phyloP scores from a whole-genome alignment of 352 stramenopile genomes.

The Phytopythium litorale region DNA sequence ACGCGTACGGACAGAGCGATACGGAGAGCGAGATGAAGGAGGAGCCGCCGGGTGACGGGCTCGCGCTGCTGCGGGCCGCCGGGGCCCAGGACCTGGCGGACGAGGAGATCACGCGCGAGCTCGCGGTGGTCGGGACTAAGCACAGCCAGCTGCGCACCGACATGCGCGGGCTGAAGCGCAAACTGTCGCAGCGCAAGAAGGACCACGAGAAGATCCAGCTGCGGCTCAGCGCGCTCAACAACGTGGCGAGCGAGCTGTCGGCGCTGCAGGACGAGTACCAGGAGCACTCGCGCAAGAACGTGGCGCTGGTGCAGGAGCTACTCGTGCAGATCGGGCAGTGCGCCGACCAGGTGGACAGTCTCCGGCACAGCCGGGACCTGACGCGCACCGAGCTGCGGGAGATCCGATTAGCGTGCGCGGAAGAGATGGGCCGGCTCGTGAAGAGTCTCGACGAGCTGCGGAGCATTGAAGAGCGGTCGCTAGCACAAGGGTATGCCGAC shows the following conservation, averaged over 20 bases:
- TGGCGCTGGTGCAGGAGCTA: slow-evolving; percentile 43
- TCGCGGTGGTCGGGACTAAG: slow-evolving; percentile 25
- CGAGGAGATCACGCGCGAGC: slow-evolving; percentile 13
- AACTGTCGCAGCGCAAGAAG: slow-evolving; percentile 26
- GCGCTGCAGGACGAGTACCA: slow-evolving; percentile 44
- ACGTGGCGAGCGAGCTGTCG: slow-evolving; percentile 34
- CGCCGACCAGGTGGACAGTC: slow-evolving; percentile 39
- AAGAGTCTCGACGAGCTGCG: slow-evolving; percentile 34
- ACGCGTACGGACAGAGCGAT: neutral
- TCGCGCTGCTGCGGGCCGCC: slow-evolving; percentile 6
- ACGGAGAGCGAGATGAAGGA: slow-evolving; percentile 9
- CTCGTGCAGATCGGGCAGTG: slow-evolving; percentile 49
- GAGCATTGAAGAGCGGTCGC: slow-evolving; percentile 5
- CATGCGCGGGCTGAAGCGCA: slow-evolving; percentile 35
- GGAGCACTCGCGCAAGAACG: slow-evolving; percentile 38
- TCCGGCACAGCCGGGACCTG: slow-evolving; percentile 28
- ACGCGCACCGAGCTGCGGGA: slow-evolving; percentile 35
- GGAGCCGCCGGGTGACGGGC: neutral
- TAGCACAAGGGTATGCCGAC: slow-evolving; percentile 8
- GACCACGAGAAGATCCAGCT: slow-evolving; percentile 35
- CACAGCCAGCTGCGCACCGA: slow-evolving; percentile 38
- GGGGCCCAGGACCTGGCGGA: neutral
- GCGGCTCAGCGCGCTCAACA: slow-evolving; percentile 29
- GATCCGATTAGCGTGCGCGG: slow-evolving; percentile 37
- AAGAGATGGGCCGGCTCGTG: slow-evolving; percentile 42